Evolutionary conservation across 148 eudicot species (phyloP).

Genomic region (Spergularia bocconei): DNA sequence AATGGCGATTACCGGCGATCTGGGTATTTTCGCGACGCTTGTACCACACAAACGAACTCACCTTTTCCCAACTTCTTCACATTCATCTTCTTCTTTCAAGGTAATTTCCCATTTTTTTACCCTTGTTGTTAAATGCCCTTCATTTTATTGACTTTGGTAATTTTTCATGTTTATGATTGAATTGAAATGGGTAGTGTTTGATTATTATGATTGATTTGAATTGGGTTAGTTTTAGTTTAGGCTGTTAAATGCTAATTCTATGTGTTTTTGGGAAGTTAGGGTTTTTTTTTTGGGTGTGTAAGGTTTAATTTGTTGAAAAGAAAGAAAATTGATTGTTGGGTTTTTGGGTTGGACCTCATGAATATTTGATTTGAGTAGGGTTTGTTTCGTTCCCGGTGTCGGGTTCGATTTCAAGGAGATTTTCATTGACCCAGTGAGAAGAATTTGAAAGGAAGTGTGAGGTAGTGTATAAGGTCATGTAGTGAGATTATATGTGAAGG

Average conservation of each 20-base stretch:
- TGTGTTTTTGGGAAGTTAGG: slow-evolving; percentile 1
- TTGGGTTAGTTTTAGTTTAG: slow-evolving; percentile 4
- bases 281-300: neutral
- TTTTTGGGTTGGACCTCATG: neutral
- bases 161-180: neutral
- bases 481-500: no score
- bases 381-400: neutral
- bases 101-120: slow-evolving; percentile 26
- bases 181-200: slow-evolving; percentile 7
- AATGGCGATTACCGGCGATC: slow-evolving; percentile 83
- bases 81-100: slow-evolving; percentile 44
- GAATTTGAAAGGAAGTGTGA: neutral
- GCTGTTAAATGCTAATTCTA: neutral
- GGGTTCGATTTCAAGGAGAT: neutral
- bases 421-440: neutral
- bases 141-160: neutral
- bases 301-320: neutral
- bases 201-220: neutral
- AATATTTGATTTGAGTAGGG: neutral
- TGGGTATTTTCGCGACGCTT: slow-evolving; percentile 63
- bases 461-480: no score
- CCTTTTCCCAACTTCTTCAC: slow-evolving; percentile 39
- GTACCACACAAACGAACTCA: slow-evolving; percentile 40
- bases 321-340: neutral
- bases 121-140: neutral